These are phyloP conservation scores for Phaeosphaeria sp. DNA, from an alignment of 2,329 filamentous ascomycete species.

Conservation along the genomic window DNA sequence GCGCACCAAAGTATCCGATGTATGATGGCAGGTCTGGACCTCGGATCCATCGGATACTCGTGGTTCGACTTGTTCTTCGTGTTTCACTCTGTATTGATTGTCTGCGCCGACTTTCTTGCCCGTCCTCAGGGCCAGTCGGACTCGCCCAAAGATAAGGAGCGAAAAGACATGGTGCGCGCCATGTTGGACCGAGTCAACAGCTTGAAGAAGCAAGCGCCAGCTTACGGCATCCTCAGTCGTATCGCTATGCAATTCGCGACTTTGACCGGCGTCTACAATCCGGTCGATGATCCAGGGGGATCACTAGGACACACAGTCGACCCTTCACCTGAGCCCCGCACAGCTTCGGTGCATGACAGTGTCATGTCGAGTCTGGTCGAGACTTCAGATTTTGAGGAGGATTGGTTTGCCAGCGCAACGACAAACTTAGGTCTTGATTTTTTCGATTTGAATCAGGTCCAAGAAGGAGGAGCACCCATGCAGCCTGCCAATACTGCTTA, in stretches of 20 bases:
- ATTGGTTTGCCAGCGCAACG: constrained; percentile 30
- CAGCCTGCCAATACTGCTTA: constrained; percentile 10
- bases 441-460: constrained; percentile 19
- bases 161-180: constrained; percentile 27
- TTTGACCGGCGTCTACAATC: constrained; percentile 27
- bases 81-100: constrained; percentile 32
- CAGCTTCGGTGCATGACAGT: constrained; percentile 9
- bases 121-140: constrained; percentile 25
- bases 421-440: constrained; percentile 28
- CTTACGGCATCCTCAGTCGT: constrained; percentile 26
- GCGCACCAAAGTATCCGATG: constrained; percentile 29
- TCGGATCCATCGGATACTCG: constrained; percentile 25
- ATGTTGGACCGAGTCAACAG: constrained; percentile 23
- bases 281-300: constrained; percentile 1
- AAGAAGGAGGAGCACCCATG: background rate
- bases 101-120: constrained; percentile 36
- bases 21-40: constrained; percentile 21
- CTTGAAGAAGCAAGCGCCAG: constrained; percentile 25
- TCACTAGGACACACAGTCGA: background rate
- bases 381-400: constrained; percentile 24
- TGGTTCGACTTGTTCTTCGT: constrained; percentile 35
- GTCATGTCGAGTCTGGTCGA: constrained; percentile 11
- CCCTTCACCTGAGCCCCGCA: constrained; percentile 4
- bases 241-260: constrained; percentile 33
- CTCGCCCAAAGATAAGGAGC: constrained; percentile 23